Evolutionary conservation across 129 eudicot genomes (phyloP).

Genomic region (Artemisia annua): DNA sequence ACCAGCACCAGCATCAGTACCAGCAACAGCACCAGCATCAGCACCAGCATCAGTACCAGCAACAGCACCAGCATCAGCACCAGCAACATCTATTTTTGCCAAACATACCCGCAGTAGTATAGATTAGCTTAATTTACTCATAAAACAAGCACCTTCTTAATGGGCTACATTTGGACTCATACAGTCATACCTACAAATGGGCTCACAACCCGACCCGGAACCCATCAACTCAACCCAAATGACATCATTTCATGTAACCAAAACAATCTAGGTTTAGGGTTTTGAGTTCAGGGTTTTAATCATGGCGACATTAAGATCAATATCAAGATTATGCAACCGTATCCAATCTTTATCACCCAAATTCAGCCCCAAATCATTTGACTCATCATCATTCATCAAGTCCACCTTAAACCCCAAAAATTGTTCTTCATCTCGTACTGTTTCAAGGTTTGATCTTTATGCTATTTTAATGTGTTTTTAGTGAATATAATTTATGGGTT

Average conservation of each 20-base stretch:
- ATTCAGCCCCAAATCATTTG: conserved; percentile 15
- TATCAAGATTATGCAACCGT: conserved; percentile 39
- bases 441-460: conserved; percentile 41
- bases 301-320: conserved; percentile 42
- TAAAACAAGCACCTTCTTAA: too few species aligned
- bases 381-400: conserved; percentile 29
- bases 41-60: too few species aligned
- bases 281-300: conserved; percentile 28
- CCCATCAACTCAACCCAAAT: not conserved
- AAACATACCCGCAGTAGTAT: too few species aligned
- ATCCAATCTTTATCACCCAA: conserved; percentile 36
- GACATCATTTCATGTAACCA: not conserved
- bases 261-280: conserved; percentile 14
- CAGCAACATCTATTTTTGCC: too few species aligned
- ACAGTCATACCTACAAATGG: not conserved
- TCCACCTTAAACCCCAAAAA: conserved; percentile 32
- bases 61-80: too few species aligned
- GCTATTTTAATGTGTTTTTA: not conserved
- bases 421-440: conserved; percentile 23
- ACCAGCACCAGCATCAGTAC: too few species aligned
- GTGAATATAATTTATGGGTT: too few species aligned
- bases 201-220: not conserved
- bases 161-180: not conserved
- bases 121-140: too few species aligned
- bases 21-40: too few species aligned